A percentile compares a stretch with the other conserved stretches of the same genome.
These are phyloP conservation scores for Thraustochytrium sp. DNA, from an alignment of 352 stramenopile genomes.

Conservation along the genomic window DNA sequence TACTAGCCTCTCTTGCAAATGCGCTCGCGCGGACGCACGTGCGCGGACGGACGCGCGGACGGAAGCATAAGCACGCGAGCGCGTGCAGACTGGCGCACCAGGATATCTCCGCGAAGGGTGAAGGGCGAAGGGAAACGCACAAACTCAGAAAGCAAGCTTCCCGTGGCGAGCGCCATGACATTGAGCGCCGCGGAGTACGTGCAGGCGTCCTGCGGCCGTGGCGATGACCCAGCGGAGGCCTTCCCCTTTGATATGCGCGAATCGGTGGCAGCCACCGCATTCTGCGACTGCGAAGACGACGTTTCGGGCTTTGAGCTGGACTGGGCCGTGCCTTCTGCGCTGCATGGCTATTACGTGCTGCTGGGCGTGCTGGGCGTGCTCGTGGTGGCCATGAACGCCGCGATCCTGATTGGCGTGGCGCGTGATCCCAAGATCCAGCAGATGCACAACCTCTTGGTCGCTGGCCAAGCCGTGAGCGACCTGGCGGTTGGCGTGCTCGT, in stretches of 20 bases:
- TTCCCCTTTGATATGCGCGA: neutral
- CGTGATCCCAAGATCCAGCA: conserved; percentile 33
- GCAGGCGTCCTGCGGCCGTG: neutral
- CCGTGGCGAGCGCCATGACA: too few species aligned
- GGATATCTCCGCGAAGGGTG: too few species aligned
- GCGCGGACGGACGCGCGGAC: too few species aligned
- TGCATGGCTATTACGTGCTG: neutral
- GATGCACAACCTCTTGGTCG: conserved; percentile 32
- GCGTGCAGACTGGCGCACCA: too few species aligned
- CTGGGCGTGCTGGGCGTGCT: neutral
- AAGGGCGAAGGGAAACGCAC: too few species aligned
- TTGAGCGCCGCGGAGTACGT: too few species aligned
- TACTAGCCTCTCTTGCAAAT: too few species aligned
- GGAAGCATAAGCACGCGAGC: too few species aligned
- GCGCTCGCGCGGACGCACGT: too few species aligned
- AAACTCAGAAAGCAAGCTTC: too few species aligned
- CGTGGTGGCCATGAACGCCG: neutral
- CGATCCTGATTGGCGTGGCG: conserved; percentile 15
- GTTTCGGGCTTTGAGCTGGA: neutral
- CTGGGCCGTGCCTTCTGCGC: neutral
- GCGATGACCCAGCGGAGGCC: neutral
- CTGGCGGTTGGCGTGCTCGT: conserved; percentile 2
- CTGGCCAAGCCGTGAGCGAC: conserved; percentile 28
- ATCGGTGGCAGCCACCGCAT: neutral
- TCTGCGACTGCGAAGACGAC: neutral